These are phyloP conservation scores for Podospora bellae-mahoneyi DNA, from an alignment of 495 filamentous ascomycete species.

Conservation along the genomic window DNA sequence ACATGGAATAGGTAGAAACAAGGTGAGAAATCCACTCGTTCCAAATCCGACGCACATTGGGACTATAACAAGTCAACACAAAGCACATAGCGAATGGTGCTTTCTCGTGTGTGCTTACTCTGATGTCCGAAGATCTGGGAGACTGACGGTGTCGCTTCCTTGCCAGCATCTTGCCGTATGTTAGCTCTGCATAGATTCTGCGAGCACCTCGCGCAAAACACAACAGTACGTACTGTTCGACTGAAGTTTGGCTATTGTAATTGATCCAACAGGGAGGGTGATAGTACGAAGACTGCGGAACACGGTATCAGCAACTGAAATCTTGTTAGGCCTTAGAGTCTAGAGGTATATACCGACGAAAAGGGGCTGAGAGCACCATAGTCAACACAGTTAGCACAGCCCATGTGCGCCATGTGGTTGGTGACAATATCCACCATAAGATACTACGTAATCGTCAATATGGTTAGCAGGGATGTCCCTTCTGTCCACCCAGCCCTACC, in stretches of 20 bases:
- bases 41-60: slow-evolving; percentile 54
- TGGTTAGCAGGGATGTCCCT: neutral
- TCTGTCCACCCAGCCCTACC: neutral
- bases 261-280: slow-evolving; percentile 66
- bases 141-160: slow-evolving; percentile 57
- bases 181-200: no score
- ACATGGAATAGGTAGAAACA: slow-evolving; percentile 65
- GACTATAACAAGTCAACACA: slow-evolving; percentile 7
- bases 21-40: slow-evolving; percentile 63
- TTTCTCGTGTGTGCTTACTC: slow-evolving; percentile 22
- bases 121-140: slow-evolving; percentile 70
- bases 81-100: neutral
- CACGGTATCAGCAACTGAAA: neutral
- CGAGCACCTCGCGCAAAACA: no score
- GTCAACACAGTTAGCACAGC: slow-evolving; percentile 53
- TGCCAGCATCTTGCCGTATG: slow-evolving; percentile 54
- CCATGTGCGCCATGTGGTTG: slow-evolving; percentile 71
- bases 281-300: slow-evolving; percentile 50
- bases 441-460: slow-evolving; percentile 40
- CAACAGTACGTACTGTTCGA: slow-evolving; percentile 26
- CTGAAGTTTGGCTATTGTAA: slow-evolving; percentile 54
- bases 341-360: slow-evolving; percentile 39
- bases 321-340: neutral
- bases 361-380: slow-evolving; percentile 64
- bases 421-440: slow-evolving; percentile 78